Evolutionary conservation across 805 yeast genomes (phyloP).

Genomic region (Saturnispora sekii): DNA sequence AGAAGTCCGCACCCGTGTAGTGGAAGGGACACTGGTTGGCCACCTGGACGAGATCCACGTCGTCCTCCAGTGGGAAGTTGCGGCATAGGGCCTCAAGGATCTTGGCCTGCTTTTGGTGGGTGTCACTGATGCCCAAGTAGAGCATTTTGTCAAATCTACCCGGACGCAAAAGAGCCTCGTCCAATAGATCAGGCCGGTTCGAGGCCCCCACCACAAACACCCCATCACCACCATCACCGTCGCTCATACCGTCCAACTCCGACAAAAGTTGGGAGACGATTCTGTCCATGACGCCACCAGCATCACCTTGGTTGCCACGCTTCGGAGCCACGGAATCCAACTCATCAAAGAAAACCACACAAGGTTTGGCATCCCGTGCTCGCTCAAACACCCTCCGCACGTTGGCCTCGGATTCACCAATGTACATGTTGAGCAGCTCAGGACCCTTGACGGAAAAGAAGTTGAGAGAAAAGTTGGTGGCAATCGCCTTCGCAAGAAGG

Average conservation of each 20-base stretch:
- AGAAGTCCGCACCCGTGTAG: constrained; percentile 97
- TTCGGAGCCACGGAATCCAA: constrained; percentile 97
- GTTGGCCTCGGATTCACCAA: constrained; percentile 97
- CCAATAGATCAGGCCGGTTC: constrained; percentile 88
- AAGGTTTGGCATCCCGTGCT: constrained; percentile 95
- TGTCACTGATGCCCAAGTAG: constrained; percentile 86
- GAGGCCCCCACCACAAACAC: constrained; percentile 99
- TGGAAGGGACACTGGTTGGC: constrained; percentile 74
- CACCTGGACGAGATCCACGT: constrained; percentile 47
- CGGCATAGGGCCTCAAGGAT: constrained; percentile 83
- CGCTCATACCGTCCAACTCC: constrained; percentile 94
- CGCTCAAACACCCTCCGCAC: constrained; percentile 88
- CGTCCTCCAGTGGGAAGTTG: constrained; percentile 54
- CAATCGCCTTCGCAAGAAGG: constrained; percentile 90
- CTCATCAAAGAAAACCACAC: constrained; percentile 96
- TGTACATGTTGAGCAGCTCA: constrained; percentile 91
- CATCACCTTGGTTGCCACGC: constrained; percentile 97
- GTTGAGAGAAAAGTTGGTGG: constrained; percentile 87
- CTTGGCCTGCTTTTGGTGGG: constrained; percentile 78
- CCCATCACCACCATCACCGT: constrained; percentile 67
- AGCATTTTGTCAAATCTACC: constrained; percentile 94
- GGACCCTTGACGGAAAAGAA: constrained; percentile 98
- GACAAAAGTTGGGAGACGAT: constrained; percentile 93
- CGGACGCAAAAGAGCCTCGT: constrained; percentile 88
- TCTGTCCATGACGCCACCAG: constrained; percentile 98